Evolutionary conservation across 2,329 filamentous ascomycete genomes (phyloP).

Genomic region (Fusarium beomiforme): DNA sequence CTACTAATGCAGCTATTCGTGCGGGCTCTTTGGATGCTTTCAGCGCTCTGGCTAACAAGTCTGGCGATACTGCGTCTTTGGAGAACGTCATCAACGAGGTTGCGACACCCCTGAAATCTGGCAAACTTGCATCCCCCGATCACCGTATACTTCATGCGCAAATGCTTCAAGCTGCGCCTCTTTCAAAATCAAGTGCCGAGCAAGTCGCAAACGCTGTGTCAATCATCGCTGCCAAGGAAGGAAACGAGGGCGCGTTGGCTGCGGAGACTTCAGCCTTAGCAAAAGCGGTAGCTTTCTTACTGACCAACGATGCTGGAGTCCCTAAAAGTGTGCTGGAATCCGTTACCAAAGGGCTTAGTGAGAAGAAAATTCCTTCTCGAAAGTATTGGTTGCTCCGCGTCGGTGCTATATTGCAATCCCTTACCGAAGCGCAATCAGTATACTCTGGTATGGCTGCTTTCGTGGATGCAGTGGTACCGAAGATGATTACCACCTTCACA

Average conservation of each 20-base stretch:
- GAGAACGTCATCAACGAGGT: slow-evolving; percentile 81
- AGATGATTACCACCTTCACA: slow-evolving; percentile 75
- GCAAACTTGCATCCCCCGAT: slow-evolving; percentile 86
- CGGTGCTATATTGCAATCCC: slow-evolving; percentile 74
- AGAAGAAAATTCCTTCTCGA: slow-evolving; percentile 83
- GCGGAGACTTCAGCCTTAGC: slow-evolving; percentile 79
- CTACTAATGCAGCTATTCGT: slow-evolving; percentile 82
- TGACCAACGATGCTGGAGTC: slow-evolving; percentile 69
- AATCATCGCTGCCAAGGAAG: slow-evolving; percentile 80
- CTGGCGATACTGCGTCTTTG: slow-evolving; percentile 65
- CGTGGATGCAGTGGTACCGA: slow-evolving; percentile 61
- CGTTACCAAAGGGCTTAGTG: slow-evolving; percentile 82
- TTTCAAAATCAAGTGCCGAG: slow-evolving; percentile 69
- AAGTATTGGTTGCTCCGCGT: slow-evolving; percentile 82
- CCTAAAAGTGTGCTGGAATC: slow-evolving; percentile 75
- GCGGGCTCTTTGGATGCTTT: slow-evolving; percentile 81
- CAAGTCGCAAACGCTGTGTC: slow-evolving; percentile 75
- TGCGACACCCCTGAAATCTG: slow-evolving; percentile 78
- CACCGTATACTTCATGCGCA: slow-evolving; percentile 86
- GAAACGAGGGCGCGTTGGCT: slow-evolving; percentile 83
- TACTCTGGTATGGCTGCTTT: slow-evolving; percentile 60
- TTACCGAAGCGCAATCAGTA: slow-evolving; percentile 55
- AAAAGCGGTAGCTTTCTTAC: slow-evolving; percentile 69
- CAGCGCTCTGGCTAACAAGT: slow-evolving; percentile 71
- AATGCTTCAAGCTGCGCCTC: slow-evolving; percentile 74